phyloP scores from a whole-genome alignment of 1,139 yeast genomes.

The Yamadazyma buinensis region DNA sequence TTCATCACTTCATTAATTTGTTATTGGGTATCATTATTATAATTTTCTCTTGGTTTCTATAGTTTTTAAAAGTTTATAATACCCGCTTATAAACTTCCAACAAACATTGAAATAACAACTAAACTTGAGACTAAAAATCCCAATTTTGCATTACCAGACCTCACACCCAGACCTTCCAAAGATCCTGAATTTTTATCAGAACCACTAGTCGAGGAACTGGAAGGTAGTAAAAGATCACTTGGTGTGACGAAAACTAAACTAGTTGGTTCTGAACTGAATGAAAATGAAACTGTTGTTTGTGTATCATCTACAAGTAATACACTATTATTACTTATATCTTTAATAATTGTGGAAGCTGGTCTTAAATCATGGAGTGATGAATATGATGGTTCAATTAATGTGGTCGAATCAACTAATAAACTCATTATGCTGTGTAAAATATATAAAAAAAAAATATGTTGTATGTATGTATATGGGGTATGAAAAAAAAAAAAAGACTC shows the following conservation, averaged over 20 bases:
- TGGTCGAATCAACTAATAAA: conserved; percentile 7
- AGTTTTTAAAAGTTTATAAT: too few relatives aligned
- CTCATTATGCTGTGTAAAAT: too few relatives aligned
- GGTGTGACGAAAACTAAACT: conserved; percentile 13
- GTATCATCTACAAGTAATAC: conserved; percentile 11
- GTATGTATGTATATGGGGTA: too few relatives aligned
- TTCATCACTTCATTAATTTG: too few relatives aligned
- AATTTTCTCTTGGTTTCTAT: too few relatives aligned
- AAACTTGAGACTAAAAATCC: conserved; percentile 4
- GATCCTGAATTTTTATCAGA: conserved; percentile 5
- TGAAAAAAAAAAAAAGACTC: not conserved
- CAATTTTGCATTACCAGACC: conserved; percentile 3
- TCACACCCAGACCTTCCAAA: conserved; percentile 2
- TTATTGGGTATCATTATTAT: too few relatives aligned
- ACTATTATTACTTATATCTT: conserved; percentile 1
- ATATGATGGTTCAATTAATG: conserved; percentile 5
- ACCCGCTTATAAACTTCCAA: conserved; percentile 5
- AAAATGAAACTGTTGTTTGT: conserved; percentile 6
- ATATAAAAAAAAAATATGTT: too few relatives aligned
- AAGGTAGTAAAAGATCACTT: conserved; percentile 14
- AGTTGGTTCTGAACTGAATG: conserved; percentile 10
- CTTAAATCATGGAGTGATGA: conserved; percentile 5
- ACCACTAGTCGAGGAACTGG: conserved; percentile 1
- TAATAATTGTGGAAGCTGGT: conserved; percentile 1
- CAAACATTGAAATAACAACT: conserved; percentile 5